phyloP scores from a whole-genome alignment of 257 asterid species.

The Solanum clarkiae region DNA sequence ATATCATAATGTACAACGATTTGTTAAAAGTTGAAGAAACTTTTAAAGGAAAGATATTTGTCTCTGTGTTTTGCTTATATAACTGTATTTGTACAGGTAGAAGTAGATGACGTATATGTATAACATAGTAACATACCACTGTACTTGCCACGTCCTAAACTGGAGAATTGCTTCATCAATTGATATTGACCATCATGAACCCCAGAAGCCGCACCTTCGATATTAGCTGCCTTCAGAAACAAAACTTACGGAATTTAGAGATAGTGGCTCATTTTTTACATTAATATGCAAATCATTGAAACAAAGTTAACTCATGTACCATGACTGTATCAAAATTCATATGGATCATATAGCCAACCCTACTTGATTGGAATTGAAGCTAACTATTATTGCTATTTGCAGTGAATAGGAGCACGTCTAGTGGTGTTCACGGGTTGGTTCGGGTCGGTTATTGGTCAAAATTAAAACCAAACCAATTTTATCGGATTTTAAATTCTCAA shows the following conservation, averaged over 20 bases:
- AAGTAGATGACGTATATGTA: not conserved
- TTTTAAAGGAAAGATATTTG: not conserved
- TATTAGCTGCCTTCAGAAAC: constrained; percentile 55
- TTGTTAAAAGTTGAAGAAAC: not conserved
- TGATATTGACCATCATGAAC: constrained; percentile 63
- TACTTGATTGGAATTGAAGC: not conserved
- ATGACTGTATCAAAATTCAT: not conserved
- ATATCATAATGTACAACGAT: not conserved
- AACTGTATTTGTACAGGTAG: not conserved
- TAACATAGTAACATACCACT: constrained; percentile 37
- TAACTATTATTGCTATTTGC: not conserved
- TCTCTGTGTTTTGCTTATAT: not conserved
- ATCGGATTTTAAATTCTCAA: no score
- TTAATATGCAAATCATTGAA: not conserved
- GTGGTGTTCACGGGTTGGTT: no score
- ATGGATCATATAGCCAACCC: not conserved
- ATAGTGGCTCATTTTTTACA: no score
- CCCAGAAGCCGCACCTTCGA: constrained; percentile 66
- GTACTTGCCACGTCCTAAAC: constrained; percentile 48
- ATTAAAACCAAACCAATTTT: no score
- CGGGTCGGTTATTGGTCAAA: no score
- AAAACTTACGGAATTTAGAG: not conserved
- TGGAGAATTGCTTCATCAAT: constrained; percentile 51
- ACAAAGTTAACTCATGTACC: not conserved
- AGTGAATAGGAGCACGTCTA: not conserved